These are phyloP conservation scores for Paramarasmius palmivorus DNA, from an alignment of 1,284 basidiomycete genomes.

Conservation along the genomic window DNA sequence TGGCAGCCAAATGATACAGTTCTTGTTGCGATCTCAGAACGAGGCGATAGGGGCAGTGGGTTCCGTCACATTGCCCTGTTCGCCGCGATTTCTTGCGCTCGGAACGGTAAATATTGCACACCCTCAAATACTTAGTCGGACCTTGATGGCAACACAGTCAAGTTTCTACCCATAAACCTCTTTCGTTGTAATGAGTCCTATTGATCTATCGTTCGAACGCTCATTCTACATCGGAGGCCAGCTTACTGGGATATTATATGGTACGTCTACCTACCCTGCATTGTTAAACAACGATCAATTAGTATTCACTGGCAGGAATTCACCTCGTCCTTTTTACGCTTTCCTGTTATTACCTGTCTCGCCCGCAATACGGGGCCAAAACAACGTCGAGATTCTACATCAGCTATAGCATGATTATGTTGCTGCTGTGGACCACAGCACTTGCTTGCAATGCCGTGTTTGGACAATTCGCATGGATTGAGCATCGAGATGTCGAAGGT, in stretches of 20 bases:
- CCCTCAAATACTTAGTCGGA: too few species aligned
- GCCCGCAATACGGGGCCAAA: slow-evolving; percentile 4
- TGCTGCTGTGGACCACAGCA: slow-evolving; percentile 24
- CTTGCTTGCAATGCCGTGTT: slow-evolving; percentile 23
- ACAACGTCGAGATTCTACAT: slow-evolving; percentile 21
- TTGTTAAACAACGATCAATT: too few species aligned
- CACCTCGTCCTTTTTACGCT: slow-evolving; percentile 23
- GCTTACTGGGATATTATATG: slow-evolving; percentile 27
- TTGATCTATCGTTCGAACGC: slow-evolving; percentile 22
- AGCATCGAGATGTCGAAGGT: slow-evolving; percentile 24
- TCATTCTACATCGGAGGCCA: slow-evolving; percentile 28
- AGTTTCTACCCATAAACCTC: too few species aligned
- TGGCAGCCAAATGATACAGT: too few species aligned
- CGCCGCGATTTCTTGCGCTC: too few species aligned
- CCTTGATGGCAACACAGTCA: too few species aligned
- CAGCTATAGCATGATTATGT: slow-evolving; percentile 21
- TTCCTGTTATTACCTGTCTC: slow-evolving; percentile 20
- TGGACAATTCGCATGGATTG: slow-evolving; percentile 28
- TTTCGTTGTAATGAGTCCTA: too few species aligned
- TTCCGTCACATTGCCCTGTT: too few species aligned
- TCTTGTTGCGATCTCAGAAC: too few species aligned
- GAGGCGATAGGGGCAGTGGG: too few species aligned
- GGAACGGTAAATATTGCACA: too few species aligned
- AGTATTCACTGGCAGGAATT: slow-evolving; percentile 17
- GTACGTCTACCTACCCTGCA: slow-evolving; percentile 10